A percentile compares a stretch with the other conserved stretches of the same genome.
Conservation (phyloP, 1,284 basidiomycete genomes). For the Sporisorium reilianum region DNA sequence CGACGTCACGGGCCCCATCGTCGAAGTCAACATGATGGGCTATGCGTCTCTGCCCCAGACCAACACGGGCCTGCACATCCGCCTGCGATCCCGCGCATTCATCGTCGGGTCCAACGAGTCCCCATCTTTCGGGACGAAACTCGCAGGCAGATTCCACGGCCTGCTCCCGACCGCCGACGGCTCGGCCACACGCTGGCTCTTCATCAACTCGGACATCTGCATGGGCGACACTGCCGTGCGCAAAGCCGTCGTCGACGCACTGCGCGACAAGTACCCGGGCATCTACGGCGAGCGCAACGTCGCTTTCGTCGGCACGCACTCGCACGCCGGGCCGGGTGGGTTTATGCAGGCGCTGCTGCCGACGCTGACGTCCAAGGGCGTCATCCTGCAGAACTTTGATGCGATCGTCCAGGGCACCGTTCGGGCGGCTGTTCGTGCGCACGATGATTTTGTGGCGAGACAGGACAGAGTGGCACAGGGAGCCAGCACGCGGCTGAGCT, state of each 20-base stretch:
- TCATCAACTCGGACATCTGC: slow-evolving; percentile 78
- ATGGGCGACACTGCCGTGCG: slow-evolving; percentile 81
- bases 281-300: slow-evolving; percentile 80
- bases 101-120: slow-evolving; percentile 74
- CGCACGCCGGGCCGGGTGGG: slow-evolving; percentile 82
- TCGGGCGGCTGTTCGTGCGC: slow-evolving; percentile 78
- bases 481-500: slow-evolving; percentile 26
- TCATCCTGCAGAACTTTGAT: slow-evolving; percentile 75
- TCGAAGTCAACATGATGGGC: slow-evolving; percentile 74
- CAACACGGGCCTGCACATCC: slow-evolving; percentile 83
- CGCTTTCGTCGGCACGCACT: slow-evolving; percentile 81
- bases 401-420: slow-evolving; percentile 80
- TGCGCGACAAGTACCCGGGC: slow-evolving; percentile 75
- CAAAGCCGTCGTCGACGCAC: slow-evolving; percentile 76
- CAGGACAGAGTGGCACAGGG: slow-evolving; percentile 15
- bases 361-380: slow-evolving; percentile 80
- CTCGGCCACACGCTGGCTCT: slow-evolving; percentile 73
- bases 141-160: slow-evolving; percentile 16
- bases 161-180: slow-evolving; percentile 50
- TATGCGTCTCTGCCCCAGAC: slow-evolving; percentile 79
- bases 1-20: slow-evolving; percentile 78
- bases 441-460: slow-evolving; percentile 72
- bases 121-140: slow-evolving; percentile 1
- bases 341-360: slow-evolving; percentile 80
- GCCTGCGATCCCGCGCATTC: slow-evolving; percentile 81